Evolutionary conservation across 495 filamentous ascomycete species (phyloP).

Genomic region (Jackrogersella multiformis): DNA sequence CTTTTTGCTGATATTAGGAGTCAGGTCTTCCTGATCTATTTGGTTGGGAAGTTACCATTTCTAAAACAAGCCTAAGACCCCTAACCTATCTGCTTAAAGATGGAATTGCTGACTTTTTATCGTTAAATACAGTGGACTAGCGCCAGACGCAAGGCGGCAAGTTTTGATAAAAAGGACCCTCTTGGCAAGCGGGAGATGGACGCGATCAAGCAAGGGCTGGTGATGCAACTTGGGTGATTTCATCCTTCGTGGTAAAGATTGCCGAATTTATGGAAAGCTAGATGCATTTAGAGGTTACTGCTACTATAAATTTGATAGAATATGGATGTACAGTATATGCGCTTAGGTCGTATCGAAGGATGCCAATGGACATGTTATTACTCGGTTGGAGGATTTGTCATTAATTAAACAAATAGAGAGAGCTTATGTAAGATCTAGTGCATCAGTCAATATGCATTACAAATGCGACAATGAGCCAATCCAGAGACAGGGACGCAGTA

Average conservation of each 20-base stretch:
- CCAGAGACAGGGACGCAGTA: neutral
- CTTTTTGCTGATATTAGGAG: neutral
- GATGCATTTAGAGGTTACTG: neutral
- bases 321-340: neutral
- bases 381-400: neutral
- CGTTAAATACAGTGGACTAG: slow-evolving; percentile 31
- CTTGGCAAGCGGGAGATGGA: slow-evolving; percentile 42
- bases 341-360: neutral
- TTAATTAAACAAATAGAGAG: neutral
- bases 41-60: neutral
- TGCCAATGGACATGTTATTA: neutral
- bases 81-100: neutral
- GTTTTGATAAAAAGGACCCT: slow-evolving; percentile 45
- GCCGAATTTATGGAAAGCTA: neutral
- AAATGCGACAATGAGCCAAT: neutral
- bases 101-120: neutral
- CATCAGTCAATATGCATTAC: slow-evolving; percentile 1
- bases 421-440: neutral
- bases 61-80: neutral
- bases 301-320: neutral
- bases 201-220: slow-evolving; percentile 45
- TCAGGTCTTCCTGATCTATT: neutral
- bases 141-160: slow-evolving; percentile 41
- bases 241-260: neutral
- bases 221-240: slow-evolving; percentile 31